phyloP scores from a whole-genome alignment of 169 alveolate species.

The Eimeria sp. region DNA sequence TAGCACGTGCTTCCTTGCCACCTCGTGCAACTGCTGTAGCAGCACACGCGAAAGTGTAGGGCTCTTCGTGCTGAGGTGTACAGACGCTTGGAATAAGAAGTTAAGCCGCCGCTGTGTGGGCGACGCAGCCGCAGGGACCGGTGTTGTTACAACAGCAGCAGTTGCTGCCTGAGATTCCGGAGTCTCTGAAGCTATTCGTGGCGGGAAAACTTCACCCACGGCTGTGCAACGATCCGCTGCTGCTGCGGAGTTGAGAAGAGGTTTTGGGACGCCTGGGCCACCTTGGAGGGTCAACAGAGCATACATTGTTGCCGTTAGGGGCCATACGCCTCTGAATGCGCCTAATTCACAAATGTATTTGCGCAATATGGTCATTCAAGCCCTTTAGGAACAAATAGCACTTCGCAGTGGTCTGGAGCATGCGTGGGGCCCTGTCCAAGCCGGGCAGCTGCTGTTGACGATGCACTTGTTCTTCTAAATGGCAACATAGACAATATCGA shows the following conservation, averaged over 20 bases:
- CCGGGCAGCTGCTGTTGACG: neutral
- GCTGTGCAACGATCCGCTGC: neutral
- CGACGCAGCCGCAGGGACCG: slow-evolving; percentile 40
- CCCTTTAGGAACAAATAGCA: neutral
- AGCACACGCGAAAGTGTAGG: slow-evolving; percentile 63
- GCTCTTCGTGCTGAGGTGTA: slow-evolving; percentile 60
- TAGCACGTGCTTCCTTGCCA: slow-evolving; percentile 64
- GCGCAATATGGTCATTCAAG: neutral
- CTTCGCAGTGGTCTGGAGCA: neutral
- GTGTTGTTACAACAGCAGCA: neutral
- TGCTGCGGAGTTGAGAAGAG: neutral
- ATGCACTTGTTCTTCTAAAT: neutral
- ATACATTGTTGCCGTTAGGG: neutral
- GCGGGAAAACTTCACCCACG: neutral
- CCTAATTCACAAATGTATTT: neutral
- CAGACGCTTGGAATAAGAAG: slow-evolving; percentile 69
- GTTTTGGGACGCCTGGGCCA: neutral
- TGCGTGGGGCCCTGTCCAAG: neutral
- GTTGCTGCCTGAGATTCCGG: neutral
- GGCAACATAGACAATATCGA: neutral
- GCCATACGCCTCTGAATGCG: neutral
- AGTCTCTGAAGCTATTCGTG: neutral
- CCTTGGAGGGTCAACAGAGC: slow-evolving; percentile 1
- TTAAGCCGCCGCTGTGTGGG: slow-evolving; percentile 68
- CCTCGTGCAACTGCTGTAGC: slow-evolving; percentile 45